These are phyloP conservation scores for Pseudogymnoascus sp. DNA, from an alignment of 2,329 filamentous ascomycete species.

Conservation along the genomic window DNA sequence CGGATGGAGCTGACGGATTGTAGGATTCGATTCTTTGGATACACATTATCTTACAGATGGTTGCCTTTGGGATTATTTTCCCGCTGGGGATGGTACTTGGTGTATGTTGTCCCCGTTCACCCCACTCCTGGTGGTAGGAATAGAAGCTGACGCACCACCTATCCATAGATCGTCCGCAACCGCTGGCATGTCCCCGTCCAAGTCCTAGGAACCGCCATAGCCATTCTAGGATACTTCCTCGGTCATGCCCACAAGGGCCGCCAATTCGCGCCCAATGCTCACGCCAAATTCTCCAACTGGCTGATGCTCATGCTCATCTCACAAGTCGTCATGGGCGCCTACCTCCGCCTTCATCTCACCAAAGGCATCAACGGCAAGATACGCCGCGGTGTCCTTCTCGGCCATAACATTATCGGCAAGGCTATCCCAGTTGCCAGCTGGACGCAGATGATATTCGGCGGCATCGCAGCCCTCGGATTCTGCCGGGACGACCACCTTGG, in stretches of 20 bases:
- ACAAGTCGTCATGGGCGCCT: conserved; percentile 75
- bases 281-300: conserved; percentile 70
- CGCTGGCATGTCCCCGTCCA: conserved; percentile 94
- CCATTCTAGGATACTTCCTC: conserved; percentile 79
- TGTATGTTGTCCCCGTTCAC: conserved; percentile 42
- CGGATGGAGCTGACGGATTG: conserved; percentile 12
- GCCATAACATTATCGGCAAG: conserved; percentile 79
- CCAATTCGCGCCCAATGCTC: conserved; percentile 74
- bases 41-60: conserved; percentile 81
- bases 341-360: conserved; percentile 83
- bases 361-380: conserved; percentile 75
- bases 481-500: conserved; percentile 86
- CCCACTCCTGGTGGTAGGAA: neutral
- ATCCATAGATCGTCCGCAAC: conserved; percentile 68
- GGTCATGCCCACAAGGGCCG: conserved; percentile 86
- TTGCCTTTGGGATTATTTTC: conserved; percentile 87
- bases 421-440: conserved; percentile 78
- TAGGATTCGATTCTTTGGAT: conserved; percentile 82
- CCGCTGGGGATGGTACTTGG: conserved; percentile 93
- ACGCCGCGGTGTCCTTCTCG: conserved; percentile 60
- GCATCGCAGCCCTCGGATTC: conserved; percentile 85
- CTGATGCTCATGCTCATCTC: conserved; percentile 71
- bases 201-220: conserved; percentile 63
- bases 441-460: conserved; percentile 93
- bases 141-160: conserved; percentile 13